These are phyloP conservation scores for Ustilago trichophora DNA, from an alignment of 1,284 basidiomycete species.

Conservation along the genomic window DNA sequence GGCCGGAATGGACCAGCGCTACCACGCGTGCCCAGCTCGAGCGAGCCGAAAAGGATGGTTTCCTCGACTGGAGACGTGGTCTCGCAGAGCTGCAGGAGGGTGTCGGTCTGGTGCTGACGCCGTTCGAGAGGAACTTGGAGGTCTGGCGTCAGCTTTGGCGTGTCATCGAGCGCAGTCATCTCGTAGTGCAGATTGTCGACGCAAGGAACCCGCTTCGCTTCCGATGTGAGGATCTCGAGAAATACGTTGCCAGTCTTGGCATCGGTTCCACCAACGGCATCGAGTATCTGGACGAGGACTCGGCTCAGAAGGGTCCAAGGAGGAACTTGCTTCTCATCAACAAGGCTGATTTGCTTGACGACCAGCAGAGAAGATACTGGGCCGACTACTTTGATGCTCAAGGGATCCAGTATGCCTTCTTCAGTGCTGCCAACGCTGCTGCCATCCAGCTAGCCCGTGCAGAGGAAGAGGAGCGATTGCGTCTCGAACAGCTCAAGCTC, in stretches of 20 bases:
- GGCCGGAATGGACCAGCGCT: slow-evolving; percentile 59
- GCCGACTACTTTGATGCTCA: slow-evolving; percentile 90
- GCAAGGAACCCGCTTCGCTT: slow-evolving; percentile 65
- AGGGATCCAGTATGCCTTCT: slow-evolving; percentile 88
- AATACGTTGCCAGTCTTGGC: slow-evolving; percentile 57
- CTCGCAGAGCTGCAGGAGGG: slow-evolving; percentile 65
- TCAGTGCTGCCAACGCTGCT: slow-evolving; percentile 89
- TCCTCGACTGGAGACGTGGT: slow-evolving; percentile 64
- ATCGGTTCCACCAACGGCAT: slow-evolving; percentile 91
- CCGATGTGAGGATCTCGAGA: slow-evolving; percentile 65
- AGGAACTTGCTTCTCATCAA: slow-evolving; percentile 88
- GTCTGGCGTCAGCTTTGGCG: slow-evolving; percentile 67
- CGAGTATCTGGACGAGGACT: slow-evolving; percentile 81
- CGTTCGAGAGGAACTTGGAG: slow-evolving; percentile 66
- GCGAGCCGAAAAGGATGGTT: slow-evolving; percentile 62
- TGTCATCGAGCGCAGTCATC: slow-evolving; percentile 64
- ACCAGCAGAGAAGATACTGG: slow-evolving; percentile 82
- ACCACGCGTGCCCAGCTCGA: slow-evolving; percentile 63
- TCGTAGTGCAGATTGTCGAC: slow-evolving; percentile 66
- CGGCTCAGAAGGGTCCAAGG: slow-evolving; percentile 73
- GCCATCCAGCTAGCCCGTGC: slow-evolving; percentile 73
- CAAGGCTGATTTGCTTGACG: slow-evolving; percentile 91
- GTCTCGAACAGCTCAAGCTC: slow-evolving; percentile 53
- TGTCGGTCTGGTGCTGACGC: slow-evolving; percentile 64
- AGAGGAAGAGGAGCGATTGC: slow-evolving; percentile 70